A percentile compares a stretch with the other conserved stretches of the same genome.
These are phyloP conservation scores for Cutaneotrichosporon sp. DNA, from an alignment of 1,284 basidiomycete genomes.

Conservation along the genomic window DNA sequence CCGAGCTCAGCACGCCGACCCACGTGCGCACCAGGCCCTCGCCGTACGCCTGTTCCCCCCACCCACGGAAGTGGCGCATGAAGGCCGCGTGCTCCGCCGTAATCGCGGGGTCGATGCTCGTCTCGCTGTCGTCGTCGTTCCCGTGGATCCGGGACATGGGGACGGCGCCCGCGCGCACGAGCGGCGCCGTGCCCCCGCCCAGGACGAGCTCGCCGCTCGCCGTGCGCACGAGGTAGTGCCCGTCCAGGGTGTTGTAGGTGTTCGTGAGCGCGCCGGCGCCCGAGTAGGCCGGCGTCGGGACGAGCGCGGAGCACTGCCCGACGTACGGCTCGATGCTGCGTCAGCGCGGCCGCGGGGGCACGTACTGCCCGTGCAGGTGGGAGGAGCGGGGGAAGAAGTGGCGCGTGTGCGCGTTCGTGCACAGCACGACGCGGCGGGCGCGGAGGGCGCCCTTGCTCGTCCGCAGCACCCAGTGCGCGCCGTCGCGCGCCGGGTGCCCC, in stretches of 20 bases:
- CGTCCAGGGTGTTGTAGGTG: constrained; percentile 32
- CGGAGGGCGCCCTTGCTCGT: constrained; percentile 27
- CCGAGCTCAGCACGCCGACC: constrained; percentile 30
- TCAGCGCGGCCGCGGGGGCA: not conserved
- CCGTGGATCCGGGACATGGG: constrained; percentile 17
- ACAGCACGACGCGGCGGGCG: constrained; percentile 30
- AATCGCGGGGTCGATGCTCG: constrained; percentile 12
- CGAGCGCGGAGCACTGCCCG: constrained; percentile 32
- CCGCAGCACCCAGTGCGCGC: constrained; percentile 19
- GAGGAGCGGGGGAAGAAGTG: constrained; percentile 29
- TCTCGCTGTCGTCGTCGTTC: constrained; percentile 25
- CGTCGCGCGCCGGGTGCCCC: constrained; percentile 5
- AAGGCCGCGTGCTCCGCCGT: constrained; percentile 24
- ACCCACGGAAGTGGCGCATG: constrained; percentile 25
- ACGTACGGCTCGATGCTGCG: constrained; percentile 27
- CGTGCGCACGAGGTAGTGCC: constrained; percentile 30
- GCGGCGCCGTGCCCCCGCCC: constrained; percentile 20
- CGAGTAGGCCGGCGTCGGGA: constrained; percentile 31
- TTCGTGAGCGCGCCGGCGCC: constrained; percentile 20
- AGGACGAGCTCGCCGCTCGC: constrained; percentile 23
- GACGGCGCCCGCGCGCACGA: constrained; percentile 17
- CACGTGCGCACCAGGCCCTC: constrained; percentile 33
- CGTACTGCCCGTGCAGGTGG: constrained; percentile 12
- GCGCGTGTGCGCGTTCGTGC: constrained; percentile 37
- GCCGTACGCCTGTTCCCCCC: constrained; percentile 29